Percentiles rank a stretch among this genome's conserved stretches.
Evolutionary conservation across 2,329 filamentous ascomycete genomes (phyloP).

Genomic region (Cercospora berteroae): DNA sequence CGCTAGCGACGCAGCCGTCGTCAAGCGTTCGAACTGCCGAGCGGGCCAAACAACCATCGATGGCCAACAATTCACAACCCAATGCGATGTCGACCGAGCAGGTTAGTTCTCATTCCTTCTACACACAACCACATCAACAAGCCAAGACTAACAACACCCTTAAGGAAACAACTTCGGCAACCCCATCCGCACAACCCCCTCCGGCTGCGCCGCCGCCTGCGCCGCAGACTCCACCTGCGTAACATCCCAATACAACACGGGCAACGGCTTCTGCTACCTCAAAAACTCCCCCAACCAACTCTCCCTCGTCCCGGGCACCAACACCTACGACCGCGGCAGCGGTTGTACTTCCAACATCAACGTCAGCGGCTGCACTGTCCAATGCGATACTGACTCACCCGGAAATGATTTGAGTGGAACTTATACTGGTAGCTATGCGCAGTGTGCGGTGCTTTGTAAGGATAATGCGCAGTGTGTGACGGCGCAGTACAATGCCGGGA

Average conservation of each 20-base stretch:
- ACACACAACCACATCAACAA: not conserved
- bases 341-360: slow-evolving; percentile 5
- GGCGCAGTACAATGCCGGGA: not conserved
- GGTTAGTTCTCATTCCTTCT: not conserved
- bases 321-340: not conserved
- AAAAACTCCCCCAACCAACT: not conserved
- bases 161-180: not conserved
- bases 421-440: not conserved
- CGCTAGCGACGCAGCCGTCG: not conserved
- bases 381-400: not conserved
- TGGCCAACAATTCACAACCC: not conserved
- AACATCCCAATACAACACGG: not conserved
- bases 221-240: not conserved
- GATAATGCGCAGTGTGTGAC: not conserved
- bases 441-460: not conserved
- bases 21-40: not conserved
- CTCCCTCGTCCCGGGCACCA: not conserved
- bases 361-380: slow-evolving; percentile 1
- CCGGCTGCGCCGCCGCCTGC: not conserved
- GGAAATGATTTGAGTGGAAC: not conserved
- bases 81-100: not conserved
- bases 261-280: slow-evolving; percentile 6
- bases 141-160: not conserved
- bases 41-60: not conserved
- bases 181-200: not conserved